Percentiles rank a stretch among this genome's conserved stretches.
These are phyloP conservation scores for Rhodotorula paludigena DNA, from an alignment of 768 basidiomycete species.

Conservation along the genomic window DNA sequence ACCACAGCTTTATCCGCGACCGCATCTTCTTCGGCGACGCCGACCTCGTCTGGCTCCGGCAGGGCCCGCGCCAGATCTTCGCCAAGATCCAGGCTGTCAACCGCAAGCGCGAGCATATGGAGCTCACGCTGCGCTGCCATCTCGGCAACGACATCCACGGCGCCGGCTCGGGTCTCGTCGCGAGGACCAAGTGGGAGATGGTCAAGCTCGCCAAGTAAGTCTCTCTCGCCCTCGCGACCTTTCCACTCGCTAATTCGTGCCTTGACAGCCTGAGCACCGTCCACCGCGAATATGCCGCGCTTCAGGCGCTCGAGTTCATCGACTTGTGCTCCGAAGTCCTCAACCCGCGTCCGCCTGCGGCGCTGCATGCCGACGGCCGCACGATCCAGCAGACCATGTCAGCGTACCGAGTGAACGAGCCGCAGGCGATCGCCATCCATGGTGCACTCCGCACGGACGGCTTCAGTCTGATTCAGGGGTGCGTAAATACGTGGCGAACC, in stretches of 20 bases:
- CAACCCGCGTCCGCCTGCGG: slow-evolving; percentile 57
- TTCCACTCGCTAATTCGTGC: slow-evolving; percentile 22
- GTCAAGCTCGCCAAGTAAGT: slow-evolving; percentile 76
- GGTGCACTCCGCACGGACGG: slow-evolving; percentile 62
- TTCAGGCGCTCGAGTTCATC: slow-evolving; percentile 75
- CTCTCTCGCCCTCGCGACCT: background rate
- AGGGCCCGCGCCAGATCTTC: slow-evolving; percentile 56
- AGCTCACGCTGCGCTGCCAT: slow-evolving; percentile 60
- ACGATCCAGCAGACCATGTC: slow-evolving; percentile 65
- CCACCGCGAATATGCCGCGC: slow-evolving; percentile 83
- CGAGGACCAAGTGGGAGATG: slow-evolving; percentile 66
- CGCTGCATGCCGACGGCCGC: slow-evolving; percentile 51
- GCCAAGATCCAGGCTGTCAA: slow-evolving; percentile 63
- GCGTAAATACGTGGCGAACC: too few species aligned
- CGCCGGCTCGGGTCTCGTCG: slow-evolving; percentile 61
- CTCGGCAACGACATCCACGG: slow-evolving; percentile 41
- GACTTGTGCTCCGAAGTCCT: slow-evolving; percentile 69
- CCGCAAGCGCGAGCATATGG: slow-evolving; percentile 52
- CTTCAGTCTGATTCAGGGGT: slow-evolving; percentile 95
- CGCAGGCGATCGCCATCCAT: slow-evolving; percentile 84
- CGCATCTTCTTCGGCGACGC: slow-evolving; percentile 74
- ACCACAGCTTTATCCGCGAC: slow-evolving; percentile 56
- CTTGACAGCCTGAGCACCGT: slow-evolving; percentile 72
- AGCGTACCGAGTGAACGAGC: slow-evolving; percentile 75
- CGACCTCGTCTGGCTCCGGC: slow-evolving; percentile 75